Base-by-base conservation (phyloP, 2,329 filamentous ascomycete genomes). In the Penicillium decumbens region DNA sequence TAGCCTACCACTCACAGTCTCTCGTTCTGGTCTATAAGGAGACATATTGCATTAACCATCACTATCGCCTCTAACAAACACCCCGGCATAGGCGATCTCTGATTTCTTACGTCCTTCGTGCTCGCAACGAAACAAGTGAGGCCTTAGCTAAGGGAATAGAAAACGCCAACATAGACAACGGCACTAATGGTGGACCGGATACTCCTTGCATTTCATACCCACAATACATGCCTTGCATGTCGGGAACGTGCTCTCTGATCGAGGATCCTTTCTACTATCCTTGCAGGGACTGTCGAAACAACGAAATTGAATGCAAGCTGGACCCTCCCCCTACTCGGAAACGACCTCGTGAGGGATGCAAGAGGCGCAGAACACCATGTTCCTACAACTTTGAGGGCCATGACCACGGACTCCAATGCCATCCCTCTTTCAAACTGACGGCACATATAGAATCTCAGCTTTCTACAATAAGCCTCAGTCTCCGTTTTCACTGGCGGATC, bases 211-310 rank as follows among this genome's bases (percentile, higher is more conserved):
- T 32, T 18, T 13, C 41, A 20, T 24, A 15, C 18, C 4, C 15
- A 37, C 37, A 61, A 67, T 35, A 68, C 66, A 3, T 75, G 72
- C 51, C 52, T 55, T 23, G 44, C 52, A 3, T 75, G 72, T 47
- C 47, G 45, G 50, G 27, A 57, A 24, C 6, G 5, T 74, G 72
- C 49, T 65, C 66, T 0, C 58, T 75, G 3, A 43, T 71, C 10
- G 55, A 67, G 3, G 56, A 68, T 44, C 65, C 64, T 12, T 50
- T 53, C 3, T 43, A 50, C 1, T 74, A 71, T 55, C 72, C 72
- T 3, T 75, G 72, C 54, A 35, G 58, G 8, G 53, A 53, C 12
- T 75, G 72, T 47, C 47, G 39, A 4, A 61, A 61, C 2, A 58
- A 65, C 32, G 55, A 53, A 4, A 41, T 63, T 12, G 65, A 69